A percentile compares a stretch with the other conserved stretches of the same genome.
Evolutionary conservation across 2,329 filamentous ascomycete species (phyloP).

Genomic region (Conoideocrella luteorostrata): DNA sequence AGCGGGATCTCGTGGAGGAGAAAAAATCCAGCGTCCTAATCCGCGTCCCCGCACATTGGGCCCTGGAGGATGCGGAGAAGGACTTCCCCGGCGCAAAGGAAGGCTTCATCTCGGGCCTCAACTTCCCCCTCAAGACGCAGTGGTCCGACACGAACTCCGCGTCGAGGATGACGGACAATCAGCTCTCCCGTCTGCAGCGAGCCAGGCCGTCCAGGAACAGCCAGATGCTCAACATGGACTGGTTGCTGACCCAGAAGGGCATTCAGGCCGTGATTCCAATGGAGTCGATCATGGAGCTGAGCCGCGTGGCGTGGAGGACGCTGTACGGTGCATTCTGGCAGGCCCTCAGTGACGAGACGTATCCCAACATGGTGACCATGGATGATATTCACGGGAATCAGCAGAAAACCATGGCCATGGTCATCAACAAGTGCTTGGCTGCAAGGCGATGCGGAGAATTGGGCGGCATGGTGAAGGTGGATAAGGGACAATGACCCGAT

Average conservation of each 20-base stretch:
- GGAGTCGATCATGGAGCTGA: conserved; percentile 10
- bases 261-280: conserved; percentile 1
- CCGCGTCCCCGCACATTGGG: conserved; percentile 19
- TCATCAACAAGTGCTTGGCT: conserved; percentile 25
- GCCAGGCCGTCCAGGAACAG: conserved; percentile 10
- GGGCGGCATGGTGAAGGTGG: conserved; percentile 14
- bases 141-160: conserved; percentile 17
- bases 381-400: conserved; percentile 20
- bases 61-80: neutral
- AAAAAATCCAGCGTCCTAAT: conserved; percentile 21
- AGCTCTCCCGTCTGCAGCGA: conserved; percentile 13
- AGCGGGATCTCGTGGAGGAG: neutral
- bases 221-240: conserved; percentile 20
- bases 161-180: conserved; percentile 14
- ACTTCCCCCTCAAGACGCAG: conserved; percentile 18
- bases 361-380: conserved; percentile 28
- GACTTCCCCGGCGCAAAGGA: conserved; percentile 18
- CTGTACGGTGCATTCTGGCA: conserved; percentile 20
- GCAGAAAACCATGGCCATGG: conserved; percentile 19
- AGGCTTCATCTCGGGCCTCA: conserved; percentile 20
- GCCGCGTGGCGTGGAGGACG: conserved; percentile 13
- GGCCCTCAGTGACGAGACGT: conserved; percentile 14
- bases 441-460: conserved; percentile 18
- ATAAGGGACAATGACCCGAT: neutral
- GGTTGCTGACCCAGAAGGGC: conserved; percentile 18